These are phyloP conservation scores for Lachancea mirantina DNA, from an alignment of 805 yeast genomes.

Conservation along the genomic window DNA sequence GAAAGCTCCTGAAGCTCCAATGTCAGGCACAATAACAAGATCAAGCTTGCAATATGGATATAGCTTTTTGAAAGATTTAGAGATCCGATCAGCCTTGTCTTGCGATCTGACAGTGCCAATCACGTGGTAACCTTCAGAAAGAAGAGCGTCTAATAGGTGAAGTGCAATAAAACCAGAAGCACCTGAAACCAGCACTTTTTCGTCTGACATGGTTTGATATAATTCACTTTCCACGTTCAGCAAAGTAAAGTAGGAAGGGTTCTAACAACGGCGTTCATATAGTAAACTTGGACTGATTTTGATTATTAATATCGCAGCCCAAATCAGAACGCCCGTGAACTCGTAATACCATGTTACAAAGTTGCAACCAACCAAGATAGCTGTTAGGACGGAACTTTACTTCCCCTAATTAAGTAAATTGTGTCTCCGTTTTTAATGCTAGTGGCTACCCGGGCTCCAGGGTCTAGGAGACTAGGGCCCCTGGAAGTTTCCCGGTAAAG, in stretches of 20 bases:
- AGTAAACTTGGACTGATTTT: no score
- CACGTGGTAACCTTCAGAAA: constrained; percentile 36
- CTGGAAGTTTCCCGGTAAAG: constrained; percentile 17
- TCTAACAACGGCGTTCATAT: no score
- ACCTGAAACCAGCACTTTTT: constrained; percentile 39
- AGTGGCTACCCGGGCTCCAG: constrained; percentile 17
- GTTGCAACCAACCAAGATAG: no score
- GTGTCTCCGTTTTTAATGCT: constrained; percentile 20
- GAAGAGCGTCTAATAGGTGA: constrained; percentile 35
- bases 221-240: not conserved
- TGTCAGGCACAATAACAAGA: constrained; percentile 43
- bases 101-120: constrained; percentile 40
- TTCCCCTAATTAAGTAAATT: constrained; percentile 25
- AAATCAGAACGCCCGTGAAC: no score
- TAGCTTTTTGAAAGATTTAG: constrained; percentile 22
- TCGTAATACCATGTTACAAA: no score
- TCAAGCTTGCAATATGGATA: constrained; percentile 33
- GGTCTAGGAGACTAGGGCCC: constrained; percentile 6
- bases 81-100: constrained; percentile 32
- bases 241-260: not conserved
- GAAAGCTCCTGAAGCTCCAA: constrained; percentile 40
- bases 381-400: constrained; percentile 7
- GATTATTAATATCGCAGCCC: no score
- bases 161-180: constrained; percentile 46
- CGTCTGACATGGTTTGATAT: constrained; percentile 1